Evolutionary conservation across 768 basidiomycete genomes (phyloP).

Genomic region (Cystobasidiopsis lactophilus): DNA sequence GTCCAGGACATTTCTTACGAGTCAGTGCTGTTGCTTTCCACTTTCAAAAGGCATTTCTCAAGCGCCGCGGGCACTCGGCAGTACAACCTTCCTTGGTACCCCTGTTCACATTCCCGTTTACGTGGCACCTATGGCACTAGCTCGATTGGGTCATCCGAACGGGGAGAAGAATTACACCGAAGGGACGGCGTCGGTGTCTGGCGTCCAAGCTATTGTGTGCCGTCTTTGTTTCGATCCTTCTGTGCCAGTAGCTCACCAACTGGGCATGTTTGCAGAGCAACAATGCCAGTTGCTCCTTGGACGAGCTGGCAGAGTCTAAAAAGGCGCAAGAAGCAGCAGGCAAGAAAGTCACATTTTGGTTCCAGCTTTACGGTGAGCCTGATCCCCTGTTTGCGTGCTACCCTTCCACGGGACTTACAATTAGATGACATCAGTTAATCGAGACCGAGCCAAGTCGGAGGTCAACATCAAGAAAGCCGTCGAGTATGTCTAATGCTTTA

Average conservation of each 20-base stretch:
- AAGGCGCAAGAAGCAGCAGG: background rate
- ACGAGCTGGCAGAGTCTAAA: constrained; percentile 17
- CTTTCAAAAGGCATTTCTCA: too few species aligned
- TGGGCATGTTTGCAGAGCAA: too few species aligned
- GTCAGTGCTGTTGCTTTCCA: too few species aligned
- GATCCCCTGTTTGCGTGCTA: too few species aligned
- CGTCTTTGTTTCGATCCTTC: too few species aligned
- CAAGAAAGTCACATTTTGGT: constrained; percentile 6
- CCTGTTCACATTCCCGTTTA: background rate
- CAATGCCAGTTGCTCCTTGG: constrained; percentile 25
- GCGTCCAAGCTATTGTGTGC: constrained; percentile 46
- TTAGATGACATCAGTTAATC: too few species aligned
- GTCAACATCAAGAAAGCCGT: constrained; percentile 12
- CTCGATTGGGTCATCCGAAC: constrained; percentile 57
- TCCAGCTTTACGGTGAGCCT: constrained; percentile 10
- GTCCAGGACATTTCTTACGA: background rate
- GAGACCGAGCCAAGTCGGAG: too few species aligned
- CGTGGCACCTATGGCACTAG: background rate
- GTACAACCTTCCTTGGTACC: background rate
- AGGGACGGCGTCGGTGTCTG: constrained; percentile 40
- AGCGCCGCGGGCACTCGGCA: too few species aligned
- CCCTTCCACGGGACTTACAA: too few species aligned
- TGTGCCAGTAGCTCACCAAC: too few species aligned
- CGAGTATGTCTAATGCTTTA: constrained; percentile 10
- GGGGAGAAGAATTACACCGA: constrained; percentile 66